Base-by-base conservation (phyloP, 441 rosid genomes). In the Pelargonium australe region DNA sequence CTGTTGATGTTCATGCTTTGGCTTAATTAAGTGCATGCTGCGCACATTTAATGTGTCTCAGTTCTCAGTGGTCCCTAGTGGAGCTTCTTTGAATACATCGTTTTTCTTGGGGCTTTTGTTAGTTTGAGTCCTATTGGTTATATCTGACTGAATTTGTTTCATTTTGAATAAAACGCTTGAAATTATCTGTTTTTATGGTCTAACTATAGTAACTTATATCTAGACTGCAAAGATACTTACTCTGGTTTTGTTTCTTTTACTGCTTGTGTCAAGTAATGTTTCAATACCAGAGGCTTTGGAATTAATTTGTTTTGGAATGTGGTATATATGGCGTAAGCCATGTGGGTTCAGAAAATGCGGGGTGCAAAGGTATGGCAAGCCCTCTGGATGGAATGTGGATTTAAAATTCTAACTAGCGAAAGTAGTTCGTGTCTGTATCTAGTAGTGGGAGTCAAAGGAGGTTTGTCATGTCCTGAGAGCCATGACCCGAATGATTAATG, bases 341-440 rank as follows among this genome's bases (percentile, higher is more conserved):
- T 60, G 64, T 60, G 64, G 25, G 37, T 60, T 20, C 64, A 20
- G 64, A 60, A 60, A 20, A 60, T 60, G 34, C 14, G 37, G 64
- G 34, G 23, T 23, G 23, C 64, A 20, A 60, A 60, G 64, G 51
- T 45, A 12, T 45, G n/a, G n/a, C 51, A 45, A 13, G n/a, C 51
- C n/a, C n/a, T 45, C 51, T 45, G 51, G n/a, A 45, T 12, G n/a
- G 51, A 45, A 45, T 45, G 51, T 45, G 51, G 51, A 45, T 45
- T 45, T 45, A 11, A 10, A 45, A 9, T 45, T 45, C 51, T 45
- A 45, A 10, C n/a, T 45, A 45, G 51, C 14, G n/a, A 4, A 12
- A 45, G n/a, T 45, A 9, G 49, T 45, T 11, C n/a, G n/a, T 60
- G 37, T 60, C 25, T 10, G 25, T 23, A 58, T 58, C 34, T 58